Evolutionary conservation across 2,329 filamentous ascomycete species (phyloP), one percentile per base, ranked within the genome.

Genomic region (Passalora sequoiae): DNA sequence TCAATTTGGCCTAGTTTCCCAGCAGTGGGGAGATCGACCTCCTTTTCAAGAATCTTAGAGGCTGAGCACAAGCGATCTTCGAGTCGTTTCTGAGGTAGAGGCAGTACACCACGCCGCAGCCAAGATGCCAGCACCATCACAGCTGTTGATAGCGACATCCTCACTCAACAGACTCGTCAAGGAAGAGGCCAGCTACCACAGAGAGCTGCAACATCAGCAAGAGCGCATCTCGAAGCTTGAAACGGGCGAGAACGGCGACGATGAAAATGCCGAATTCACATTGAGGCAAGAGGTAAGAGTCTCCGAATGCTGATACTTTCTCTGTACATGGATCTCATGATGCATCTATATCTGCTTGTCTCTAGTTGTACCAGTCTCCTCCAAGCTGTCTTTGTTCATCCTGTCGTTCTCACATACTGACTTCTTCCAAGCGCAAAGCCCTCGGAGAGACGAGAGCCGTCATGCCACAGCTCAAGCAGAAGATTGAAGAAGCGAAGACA

Each of bases 101-200:
- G n/a, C n/a, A n/a, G n/a, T n/a, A n/a, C n/a, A n/a, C n/a, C n/a
- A n/a, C n/a, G n/a, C 19, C 24, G 21, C 31, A 15, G 21, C 45
- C 24, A 38, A 27, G 28, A 95, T 95, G 89, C 76, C 86, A 3
- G 76, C 87, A 22, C 85, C 86, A 32, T 81, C 83, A 1, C 77
- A 82, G 56, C 80, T 96, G 64, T 68, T 79, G 58, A 92, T 96
- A 62, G 81, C 84, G 32, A 92, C 86, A 17, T 79, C 83, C 49
- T 81, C 87, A 15, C 80, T 97, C 55, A 74, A 78, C 58, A 87
- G 92, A 46, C 78, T 97, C 36, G 79, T 95, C 54, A 96, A 94
- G 68, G 92, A 98, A 67, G 87, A 96, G 66, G 73, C 77, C 28
- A 91, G 83, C 58, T 97, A 98, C 70, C 84, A 89, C 73, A 84